These are phyloP conservation scores for Phytophthora agathidicida DNA, from an alignment of 352 stramenopile species.

Conservation along the genomic window DNA sequence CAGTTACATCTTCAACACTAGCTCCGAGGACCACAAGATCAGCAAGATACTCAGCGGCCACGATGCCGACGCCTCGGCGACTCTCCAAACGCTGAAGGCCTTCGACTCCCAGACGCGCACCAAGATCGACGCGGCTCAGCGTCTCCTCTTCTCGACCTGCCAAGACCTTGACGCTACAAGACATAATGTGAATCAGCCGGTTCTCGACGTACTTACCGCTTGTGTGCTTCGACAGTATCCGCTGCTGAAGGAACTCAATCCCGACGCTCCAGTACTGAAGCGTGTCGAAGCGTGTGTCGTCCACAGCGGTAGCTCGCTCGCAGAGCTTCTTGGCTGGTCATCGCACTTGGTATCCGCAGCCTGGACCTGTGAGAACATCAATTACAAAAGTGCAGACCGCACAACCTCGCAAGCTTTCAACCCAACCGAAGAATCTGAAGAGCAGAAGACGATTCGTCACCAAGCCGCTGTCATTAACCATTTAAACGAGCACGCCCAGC, in stretches of 20 bases:
- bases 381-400: no score
- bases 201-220: conserved; percentile 16
- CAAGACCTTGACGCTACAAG: conserved; percentile 1
- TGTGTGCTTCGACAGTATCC: conserved; percentile 11
- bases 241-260: conserved; percentile 11
- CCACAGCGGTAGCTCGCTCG: conserved; percentile 1
- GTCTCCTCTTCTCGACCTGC: conserved; percentile 7
- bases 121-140: background rate
- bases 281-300: background rate
- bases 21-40: conserved; percentile 5
- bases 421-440: conserved; percentile 1
- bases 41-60: conserved; percentile 17
- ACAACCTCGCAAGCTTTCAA: background rate
- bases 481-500: conserved; percentile 6
- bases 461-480: conserved; percentile 19
- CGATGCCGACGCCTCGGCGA: background rate
- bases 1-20: conserved; percentile 17
- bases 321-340: conserved; percentile 8
- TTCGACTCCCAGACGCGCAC: background rate
- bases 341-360: background rate
- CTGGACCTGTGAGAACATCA: no score
- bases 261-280: conserved; percentile 1
- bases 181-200: conserved; percentile 7
- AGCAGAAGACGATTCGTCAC: conserved; percentile 6
- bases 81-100: background rate